Conservation (phyloP, 345 rosid species). For the Aquilaria sinensis region DNA sequence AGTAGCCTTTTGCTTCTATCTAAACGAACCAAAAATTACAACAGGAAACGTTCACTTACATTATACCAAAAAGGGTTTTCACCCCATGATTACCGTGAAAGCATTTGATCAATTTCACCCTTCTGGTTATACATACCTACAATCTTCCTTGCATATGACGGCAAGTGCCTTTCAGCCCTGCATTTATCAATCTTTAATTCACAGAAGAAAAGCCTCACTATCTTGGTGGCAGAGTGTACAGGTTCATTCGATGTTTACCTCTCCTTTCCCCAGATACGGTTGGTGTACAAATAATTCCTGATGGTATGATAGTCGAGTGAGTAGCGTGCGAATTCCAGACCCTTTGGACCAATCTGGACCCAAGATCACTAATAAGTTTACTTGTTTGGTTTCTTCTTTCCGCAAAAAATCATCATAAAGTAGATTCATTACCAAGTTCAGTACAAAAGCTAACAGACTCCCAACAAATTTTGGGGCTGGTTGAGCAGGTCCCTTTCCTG, state of each 20-base stretch:
- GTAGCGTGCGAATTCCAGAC: constrained; percentile 94
- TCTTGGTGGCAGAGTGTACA: background rate
- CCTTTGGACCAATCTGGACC: constrained; percentile 86
- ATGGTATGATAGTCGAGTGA: constrained; percentile 95
- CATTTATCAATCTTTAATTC: constrained; percentile 11
- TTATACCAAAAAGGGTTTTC: background rate
- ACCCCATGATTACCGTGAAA: constrained; percentile 32
- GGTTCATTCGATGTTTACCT: constrained; percentile 35
- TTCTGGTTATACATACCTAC: constrained; percentile 74
- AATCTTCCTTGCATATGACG: constrained; percentile 77
- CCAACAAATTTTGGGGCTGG: constrained; percentile 85
- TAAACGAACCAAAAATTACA: background rate
- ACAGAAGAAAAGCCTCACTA: constrained; percentile 3
- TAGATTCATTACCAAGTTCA: constrained; percentile 58
- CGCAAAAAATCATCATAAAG: background rate
- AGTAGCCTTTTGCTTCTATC: background rate
- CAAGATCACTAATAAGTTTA: constrained; percentile 1
- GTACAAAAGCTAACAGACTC: constrained; percentile 63
- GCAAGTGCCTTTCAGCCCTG: constrained; percentile 77
- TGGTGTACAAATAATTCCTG: constrained; percentile 72
- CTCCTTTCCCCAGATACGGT: constrained; percentile 79
- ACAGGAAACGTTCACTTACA: background rate
- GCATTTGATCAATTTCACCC: constrained; percentile 69
- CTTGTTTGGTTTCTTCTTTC: background rate
- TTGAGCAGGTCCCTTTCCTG: constrained; percentile 89